Evolutionary conservation across 805 yeast species (phyloP).

Genomic region (Scheffersomyces stipitis): DNA sequence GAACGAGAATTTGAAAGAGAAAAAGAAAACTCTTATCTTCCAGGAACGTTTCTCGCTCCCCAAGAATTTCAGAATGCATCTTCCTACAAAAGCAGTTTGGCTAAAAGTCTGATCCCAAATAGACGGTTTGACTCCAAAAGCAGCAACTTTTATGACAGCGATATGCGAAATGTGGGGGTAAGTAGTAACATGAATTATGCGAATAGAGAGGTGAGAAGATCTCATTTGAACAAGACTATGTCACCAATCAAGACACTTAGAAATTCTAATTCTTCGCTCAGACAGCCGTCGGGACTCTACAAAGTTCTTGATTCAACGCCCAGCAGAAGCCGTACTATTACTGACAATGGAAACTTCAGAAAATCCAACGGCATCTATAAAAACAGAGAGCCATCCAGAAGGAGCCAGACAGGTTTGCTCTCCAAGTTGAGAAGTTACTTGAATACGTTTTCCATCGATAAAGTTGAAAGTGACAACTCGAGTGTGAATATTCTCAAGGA

Average conservation of each 20-base stretch:
- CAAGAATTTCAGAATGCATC: too few species aligned
- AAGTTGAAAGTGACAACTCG: conserved; percentile 11
- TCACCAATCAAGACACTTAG: neutral
- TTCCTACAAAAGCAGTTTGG: neutral
- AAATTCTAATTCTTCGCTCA: neutral
- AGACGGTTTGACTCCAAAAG: neutral
- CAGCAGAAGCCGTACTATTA: neutral
- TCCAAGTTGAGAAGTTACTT: conserved; percentile 13
- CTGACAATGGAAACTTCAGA: neutral
- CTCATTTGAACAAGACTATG: conserved; percentile 6
- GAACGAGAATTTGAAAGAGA: neutral
- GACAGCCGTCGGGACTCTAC: conserved; percentile 10
- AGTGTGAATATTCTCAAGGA: conserved; percentile 13
- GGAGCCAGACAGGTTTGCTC: conserved; percentile 3
- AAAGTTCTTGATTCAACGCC: conserved; percentile 8
- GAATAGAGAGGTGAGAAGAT: too few species aligned
- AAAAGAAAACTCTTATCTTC: neutral
- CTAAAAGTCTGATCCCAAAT: conserved; percentile 1
- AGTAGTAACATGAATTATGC: neutral
- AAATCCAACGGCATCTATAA: conserved; percentile 2
- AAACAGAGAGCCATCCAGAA: neutral
- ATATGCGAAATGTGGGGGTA: conserved; percentile 1
- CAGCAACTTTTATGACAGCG: conserved; percentile 1
- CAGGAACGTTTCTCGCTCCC: too few species aligned
- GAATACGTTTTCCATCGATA: conserved; percentile 11